phyloP scores from a whole-genome alignment of 352 stramenopile genomes.

The Paralagenidium karlingii region DNA sequence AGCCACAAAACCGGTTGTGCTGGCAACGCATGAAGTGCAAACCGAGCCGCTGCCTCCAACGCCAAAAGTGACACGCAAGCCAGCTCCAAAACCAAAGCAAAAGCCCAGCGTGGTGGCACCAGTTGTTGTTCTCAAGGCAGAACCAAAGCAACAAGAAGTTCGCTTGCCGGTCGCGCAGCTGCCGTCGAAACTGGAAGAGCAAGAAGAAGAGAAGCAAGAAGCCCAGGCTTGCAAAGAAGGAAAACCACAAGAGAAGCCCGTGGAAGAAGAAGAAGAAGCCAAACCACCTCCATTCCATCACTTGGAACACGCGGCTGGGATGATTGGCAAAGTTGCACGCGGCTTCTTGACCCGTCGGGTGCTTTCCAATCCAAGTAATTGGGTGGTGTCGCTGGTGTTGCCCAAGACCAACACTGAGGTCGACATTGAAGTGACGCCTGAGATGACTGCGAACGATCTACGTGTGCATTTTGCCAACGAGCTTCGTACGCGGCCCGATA shows the following conservation, averaged over 20 bases:
- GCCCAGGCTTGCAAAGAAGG: slow-evolving; percentile 4
- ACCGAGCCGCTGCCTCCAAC: slow-evolving; percentile 7
- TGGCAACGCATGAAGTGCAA: slow-evolving; percentile 14
- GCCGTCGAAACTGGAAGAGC: slow-evolving; percentile 1
- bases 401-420: slow-evolving; percentile 16
- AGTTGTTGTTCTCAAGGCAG: background rate
- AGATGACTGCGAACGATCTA: slow-evolving; percentile 52
- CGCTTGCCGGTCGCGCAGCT: background rate
- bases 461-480: slow-evolving; percentile 24
- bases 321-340: slow-evolving; percentile 33
- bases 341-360: slow-evolving; percentile 23
- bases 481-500: slow-evolving; percentile 4
- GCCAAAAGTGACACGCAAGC: background rate
- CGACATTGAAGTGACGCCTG: slow-evolving; percentile 18
- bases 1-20: background rate
- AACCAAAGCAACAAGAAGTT: slow-evolving; percentile 3
- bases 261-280: background rate
- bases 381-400: slow-evolving; percentile 22
- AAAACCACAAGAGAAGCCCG: background rate
- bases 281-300: background rate
- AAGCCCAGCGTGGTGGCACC: background rate
- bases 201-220: slow-evolving; percentile 1
- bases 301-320: slow-evolving; percentile 19
- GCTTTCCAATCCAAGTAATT: slow-evolving; percentile 32
- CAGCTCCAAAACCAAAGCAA: background rate